phyloP scores from a whole-genome alignment of 768 basidiomycete genomes.

The Rhizopogon salebrosus region DNA sequence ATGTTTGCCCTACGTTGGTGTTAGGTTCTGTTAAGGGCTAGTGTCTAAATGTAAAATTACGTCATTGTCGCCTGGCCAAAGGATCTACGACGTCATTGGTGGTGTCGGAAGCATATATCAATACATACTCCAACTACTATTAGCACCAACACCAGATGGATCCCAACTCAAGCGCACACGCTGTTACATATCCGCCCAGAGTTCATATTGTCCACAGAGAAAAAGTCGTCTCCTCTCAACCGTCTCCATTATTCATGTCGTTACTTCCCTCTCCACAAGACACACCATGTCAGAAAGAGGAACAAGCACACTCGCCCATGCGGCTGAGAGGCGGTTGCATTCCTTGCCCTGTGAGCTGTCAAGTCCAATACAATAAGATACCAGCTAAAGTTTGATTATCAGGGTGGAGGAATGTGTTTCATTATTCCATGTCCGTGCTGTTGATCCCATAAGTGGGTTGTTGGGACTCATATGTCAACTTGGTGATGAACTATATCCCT shows the following conservation, averaged over 20 bases:
- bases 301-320: constrained; percentile 9
- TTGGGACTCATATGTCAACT: too few relatives aligned
- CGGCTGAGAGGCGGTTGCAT: constrained; percentile 27
- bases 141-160: neutral
- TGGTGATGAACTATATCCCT: too few relatives aligned
- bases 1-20: too few relatives aligned
- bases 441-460: too few relatives aligned
- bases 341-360: constrained; percentile 25
- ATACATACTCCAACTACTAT: neutral
- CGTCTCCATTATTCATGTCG: constrained; percentile 10
- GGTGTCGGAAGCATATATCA: neutral
- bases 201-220: constrained; percentile 1
- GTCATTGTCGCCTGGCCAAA: neutral
- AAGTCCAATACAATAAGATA: neutral
- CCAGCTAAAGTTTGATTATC: neutral
- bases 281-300: neutral
- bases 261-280: neutral
- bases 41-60: too few relatives aligned
- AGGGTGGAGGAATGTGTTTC: constrained; percentile 32
- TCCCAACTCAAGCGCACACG: neutral
- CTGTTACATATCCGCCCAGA: constrained; percentile 6
- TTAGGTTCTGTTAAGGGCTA: too few relatives aligned
- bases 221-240: constrained; percentile 14
- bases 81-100: neutral
- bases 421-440: constrained; percentile 31